Conservation (phyloP, 345 rosid genomes). For the Aurinia saxatilis region DNA sequence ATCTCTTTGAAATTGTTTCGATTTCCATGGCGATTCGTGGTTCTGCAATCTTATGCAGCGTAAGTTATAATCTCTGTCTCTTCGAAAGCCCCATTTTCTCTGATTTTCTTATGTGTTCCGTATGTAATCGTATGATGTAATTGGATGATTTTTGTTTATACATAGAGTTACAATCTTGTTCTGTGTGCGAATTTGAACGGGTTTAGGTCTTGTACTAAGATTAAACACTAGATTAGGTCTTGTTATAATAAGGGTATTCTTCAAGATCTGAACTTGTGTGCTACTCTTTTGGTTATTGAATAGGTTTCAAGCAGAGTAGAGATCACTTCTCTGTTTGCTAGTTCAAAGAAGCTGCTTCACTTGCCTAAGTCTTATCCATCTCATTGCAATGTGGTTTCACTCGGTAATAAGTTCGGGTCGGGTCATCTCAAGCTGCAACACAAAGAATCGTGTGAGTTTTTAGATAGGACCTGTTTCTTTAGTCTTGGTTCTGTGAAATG, state of each 20-base stretch:
- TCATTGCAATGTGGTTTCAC: constrained; percentile 23
- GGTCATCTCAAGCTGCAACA: constrained; percentile 24
- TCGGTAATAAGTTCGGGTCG: constrained; percentile 10
- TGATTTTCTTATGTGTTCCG: too few relatives aligned
- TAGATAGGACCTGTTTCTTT: not conserved
- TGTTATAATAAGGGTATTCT: not conserved
- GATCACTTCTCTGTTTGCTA: constrained; percentile 21
- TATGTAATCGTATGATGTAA: too few relatives aligned
- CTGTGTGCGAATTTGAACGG: not conserved
- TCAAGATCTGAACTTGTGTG: not conserved
- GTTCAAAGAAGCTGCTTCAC: constrained; percentile 24
- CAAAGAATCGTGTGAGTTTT: constrained; percentile 37
- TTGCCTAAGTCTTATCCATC: constrained; percentile 16
- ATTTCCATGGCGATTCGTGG: constrained; percentile 40
- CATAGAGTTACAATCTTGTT: not conserved
- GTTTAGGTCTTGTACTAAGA: not conserved
- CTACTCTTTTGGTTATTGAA: not conserved
- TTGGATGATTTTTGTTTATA: not conserved
- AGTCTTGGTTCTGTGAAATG: not conserved
- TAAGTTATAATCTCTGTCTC: constrained; percentile 11
- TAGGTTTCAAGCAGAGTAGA: constrained; percentile 27
- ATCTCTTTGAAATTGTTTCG: not conserved
- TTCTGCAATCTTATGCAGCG: constrained; percentile 29
- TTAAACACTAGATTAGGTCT: not conserved
- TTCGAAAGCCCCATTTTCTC: too few relatives aligned